A percentile compares a stretch with the other conserved stretches of the same genome.
phyloP scores from a whole-genome alignment of 345 rosid genomes.

The Brassica juncea region DNA sequence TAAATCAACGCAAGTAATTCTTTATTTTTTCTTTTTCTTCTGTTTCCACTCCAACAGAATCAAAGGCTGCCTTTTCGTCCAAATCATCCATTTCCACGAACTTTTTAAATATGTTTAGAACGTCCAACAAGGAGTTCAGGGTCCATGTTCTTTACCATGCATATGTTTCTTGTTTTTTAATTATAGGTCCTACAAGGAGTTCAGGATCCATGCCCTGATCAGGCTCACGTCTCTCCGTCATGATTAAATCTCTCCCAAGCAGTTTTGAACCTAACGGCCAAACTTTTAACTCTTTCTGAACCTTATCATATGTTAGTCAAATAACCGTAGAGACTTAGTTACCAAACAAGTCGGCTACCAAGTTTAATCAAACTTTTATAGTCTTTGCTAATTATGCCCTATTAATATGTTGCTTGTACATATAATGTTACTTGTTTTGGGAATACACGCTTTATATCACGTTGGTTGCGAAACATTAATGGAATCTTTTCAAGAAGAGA shows the following conservation, averaged over 20 bases:
- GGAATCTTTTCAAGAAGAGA: background rate
- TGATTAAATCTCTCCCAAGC: background rate
- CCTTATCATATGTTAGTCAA: background rate
- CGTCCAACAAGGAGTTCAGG: background rate
- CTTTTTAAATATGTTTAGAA: background rate
- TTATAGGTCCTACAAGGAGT: background rate
- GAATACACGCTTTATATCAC: background rate
- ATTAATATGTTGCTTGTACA: background rate
- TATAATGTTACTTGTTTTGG: background rate
- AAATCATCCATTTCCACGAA: background rate
- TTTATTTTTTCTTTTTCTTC: background rate
- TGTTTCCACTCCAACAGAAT: background rate
- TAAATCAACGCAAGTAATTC: conserved; percentile 1
- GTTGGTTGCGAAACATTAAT: background rate
- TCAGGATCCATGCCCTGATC: background rate
- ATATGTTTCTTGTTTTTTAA: background rate
- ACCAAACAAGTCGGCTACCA: background rate
- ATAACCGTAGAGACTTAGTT: background rate
- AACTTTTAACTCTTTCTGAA: background rate
- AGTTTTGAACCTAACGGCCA: background rate
- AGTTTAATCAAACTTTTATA: background rate
- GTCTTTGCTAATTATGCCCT: background rate
- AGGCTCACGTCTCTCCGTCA: background rate
- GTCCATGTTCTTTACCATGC: background rate
- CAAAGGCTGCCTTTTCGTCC: conserved; percentile 1